Evolutionary conservation across 2,329 filamentous ascomycete species (phyloP), one percentile per base, ranked within the genome.

Genomic region (Colletotrichum sp.): DNA sequence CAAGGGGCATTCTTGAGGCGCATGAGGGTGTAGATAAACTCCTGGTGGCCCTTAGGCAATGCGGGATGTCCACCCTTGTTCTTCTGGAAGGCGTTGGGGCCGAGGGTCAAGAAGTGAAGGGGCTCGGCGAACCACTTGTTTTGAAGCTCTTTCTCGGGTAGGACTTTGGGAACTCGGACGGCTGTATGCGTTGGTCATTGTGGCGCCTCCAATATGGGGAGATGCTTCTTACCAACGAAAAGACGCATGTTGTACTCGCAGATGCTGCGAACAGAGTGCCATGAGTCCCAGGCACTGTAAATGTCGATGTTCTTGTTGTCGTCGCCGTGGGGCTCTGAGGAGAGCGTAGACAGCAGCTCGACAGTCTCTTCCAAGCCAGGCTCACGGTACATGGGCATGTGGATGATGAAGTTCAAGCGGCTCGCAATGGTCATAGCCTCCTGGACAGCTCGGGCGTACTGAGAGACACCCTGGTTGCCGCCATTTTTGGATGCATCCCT

Each of bases 251-350:
- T 94, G 85, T 99, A 98, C 85, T 93, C 94, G 90, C 96, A 98
- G 73, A 95, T 88, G 69, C 93, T 93, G 69, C 97, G 91, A 80
- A 99, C 94, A 26, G 93, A 89, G 83, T 99, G 94, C 97, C 97
- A 99, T 2, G 94, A 93, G 84, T 98, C 96, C 97, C 97, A 99
- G 4, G 93, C 90, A 69, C 93, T 93, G 83, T 95, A 97, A 1
- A 94, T 84, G 80, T 96, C 94, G 75, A 93, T 86, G 26, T 92
- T 89, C 79, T 38, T 83, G 83, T 76, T 75, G 6, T 78, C 78
- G 32, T 76, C 76, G 30, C 83, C 82, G 52, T 87, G 83, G 76
- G 32, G 83, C 76, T 65, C 83, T 13, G 76, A 74, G 30, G 83
- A 83, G 79, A 83, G 80, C 13, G 81, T 87, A 7, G 91, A 89